Percentiles rank a stretch among this genome's conserved stretches.
These are phyloP conservation scores for Laguncularia racemosa DNA, from an alignment of 345 rosid species.

Conservation along the genomic window DNA sequence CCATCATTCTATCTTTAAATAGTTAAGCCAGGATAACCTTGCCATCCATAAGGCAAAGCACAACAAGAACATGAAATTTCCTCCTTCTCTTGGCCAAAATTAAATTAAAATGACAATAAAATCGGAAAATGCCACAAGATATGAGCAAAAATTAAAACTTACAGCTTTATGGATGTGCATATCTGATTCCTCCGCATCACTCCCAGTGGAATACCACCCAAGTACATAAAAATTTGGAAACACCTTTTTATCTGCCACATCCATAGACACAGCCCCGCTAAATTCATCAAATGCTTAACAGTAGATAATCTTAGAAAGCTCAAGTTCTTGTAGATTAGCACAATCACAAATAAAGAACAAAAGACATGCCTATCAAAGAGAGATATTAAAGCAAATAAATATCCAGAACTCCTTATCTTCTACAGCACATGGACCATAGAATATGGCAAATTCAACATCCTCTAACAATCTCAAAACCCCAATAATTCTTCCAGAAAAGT, in stretches of 20 bases:
- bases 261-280: neutral
- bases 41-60: no score
- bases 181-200: conserved; percentile 84
- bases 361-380: neutral
- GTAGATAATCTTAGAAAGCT: neutral
- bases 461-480: no score
- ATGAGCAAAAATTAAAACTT: conserved; percentile 15
- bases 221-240: conserved; percentile 79
- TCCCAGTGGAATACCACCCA: conserved; percentile 96
- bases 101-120: no score
- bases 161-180: conserved; percentile 93
- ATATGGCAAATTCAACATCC: no score
- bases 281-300: neutral
- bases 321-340: neutral
- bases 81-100: no score
- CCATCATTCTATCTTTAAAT: no score
- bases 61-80: no score
- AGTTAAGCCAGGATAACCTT: no score
- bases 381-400: neutral
- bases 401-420: neutral
- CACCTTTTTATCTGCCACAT: conserved; percentile 74
- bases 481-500: no score
- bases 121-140: no score
- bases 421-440: no score
- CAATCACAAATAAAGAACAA: neutral